Evolutionary conservation across 441 rosid genomes (phyloP).

Genomic region (Erodium trifolium): DNA sequence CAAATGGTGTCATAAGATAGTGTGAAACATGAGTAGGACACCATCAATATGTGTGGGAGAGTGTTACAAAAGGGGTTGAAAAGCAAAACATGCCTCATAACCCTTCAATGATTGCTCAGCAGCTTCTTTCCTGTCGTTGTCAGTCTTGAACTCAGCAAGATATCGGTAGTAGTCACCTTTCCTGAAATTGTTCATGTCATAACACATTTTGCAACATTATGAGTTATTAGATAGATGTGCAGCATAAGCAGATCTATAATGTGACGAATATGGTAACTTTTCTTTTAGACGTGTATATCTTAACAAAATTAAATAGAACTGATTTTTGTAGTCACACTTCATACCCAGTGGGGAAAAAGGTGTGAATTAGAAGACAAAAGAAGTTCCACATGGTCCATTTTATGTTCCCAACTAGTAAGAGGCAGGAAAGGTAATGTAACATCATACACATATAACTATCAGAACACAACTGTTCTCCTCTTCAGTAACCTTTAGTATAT

Average conservation of each 20-base stretch:
- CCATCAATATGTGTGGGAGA: background rate
- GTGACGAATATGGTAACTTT: too few species aligned
- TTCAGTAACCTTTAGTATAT: background rate
- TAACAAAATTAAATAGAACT: background rate
- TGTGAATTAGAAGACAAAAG: too few species aligned
- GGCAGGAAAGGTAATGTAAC: background rate
- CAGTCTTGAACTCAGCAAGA: slow-evolving; percentile 97
- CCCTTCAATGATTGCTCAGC: slow-evolving; percentile 91
- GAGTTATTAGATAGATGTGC: too few species aligned
- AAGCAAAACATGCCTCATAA: slow-evolving; percentile 54
- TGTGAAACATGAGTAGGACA: background rate
- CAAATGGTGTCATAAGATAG: slow-evolving; percentile 1
- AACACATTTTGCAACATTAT: background rate
- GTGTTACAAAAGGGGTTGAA: background rate
- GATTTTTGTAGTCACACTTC: too few species aligned
- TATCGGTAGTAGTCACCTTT: slow-evolving; percentile 95
- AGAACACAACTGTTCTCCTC: slow-evolving; percentile 6
- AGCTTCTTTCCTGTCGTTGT: slow-evolving; percentile 89
- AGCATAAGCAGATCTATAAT: too few species aligned
- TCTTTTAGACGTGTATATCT: too few species aligned
- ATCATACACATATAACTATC: background rate
- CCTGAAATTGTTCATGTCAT: slow-evolving; percentile 34
- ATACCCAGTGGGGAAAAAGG: too few species aligned
- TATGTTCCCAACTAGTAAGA: background rate
- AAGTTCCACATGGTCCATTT: background rate